A percentile compares a stretch with the other conserved stretches of the same genome.
Conservation (phyloP, 495 filamentous ascomycete genomes). For the Tuber microsphaerosporum region DNA sequence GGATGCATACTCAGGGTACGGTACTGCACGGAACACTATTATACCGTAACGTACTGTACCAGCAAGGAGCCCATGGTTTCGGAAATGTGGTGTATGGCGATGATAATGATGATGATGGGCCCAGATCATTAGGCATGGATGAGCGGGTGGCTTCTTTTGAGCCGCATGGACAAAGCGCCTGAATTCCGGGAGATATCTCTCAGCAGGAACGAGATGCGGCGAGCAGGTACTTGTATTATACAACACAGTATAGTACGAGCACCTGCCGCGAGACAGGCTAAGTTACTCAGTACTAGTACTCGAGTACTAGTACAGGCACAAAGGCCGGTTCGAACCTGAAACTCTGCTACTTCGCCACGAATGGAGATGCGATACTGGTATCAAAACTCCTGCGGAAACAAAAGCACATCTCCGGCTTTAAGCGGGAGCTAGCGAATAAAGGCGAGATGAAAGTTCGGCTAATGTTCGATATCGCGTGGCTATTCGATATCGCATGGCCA, state of each 20-base stretch:
- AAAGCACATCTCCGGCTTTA: not conserved
- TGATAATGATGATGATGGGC: not conserved
- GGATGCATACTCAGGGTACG: not conserved
- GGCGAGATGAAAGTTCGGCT: not conserved
- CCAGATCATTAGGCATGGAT: not conserved
- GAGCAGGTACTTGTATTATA: not conserved
- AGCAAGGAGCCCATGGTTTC: not conserved
- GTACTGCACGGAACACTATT: not conserved
- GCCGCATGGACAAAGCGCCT: not conserved
- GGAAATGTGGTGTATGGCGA: not conserved
- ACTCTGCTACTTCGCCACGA: not conserved
- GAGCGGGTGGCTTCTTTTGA: not conserved
- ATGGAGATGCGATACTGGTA: not conserved
- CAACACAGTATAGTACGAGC: not conserved
- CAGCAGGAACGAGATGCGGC: not conserved
- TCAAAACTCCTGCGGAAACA: not conserved
- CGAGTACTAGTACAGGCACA: not conserved
- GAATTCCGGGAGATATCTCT: not conserved
- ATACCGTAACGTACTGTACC: not conserved
- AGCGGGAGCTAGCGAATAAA: not conserved
- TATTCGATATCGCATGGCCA: not conserved
- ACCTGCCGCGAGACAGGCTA: not conserved
- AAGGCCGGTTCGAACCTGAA: not conserved
- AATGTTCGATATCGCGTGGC: not conserved
- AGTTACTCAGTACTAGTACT: no score